Evolutionary conservation across 2,329 filamentous ascomycete genomes (phyloP).

Genomic region (Ciborinia camelliae): DNA sequence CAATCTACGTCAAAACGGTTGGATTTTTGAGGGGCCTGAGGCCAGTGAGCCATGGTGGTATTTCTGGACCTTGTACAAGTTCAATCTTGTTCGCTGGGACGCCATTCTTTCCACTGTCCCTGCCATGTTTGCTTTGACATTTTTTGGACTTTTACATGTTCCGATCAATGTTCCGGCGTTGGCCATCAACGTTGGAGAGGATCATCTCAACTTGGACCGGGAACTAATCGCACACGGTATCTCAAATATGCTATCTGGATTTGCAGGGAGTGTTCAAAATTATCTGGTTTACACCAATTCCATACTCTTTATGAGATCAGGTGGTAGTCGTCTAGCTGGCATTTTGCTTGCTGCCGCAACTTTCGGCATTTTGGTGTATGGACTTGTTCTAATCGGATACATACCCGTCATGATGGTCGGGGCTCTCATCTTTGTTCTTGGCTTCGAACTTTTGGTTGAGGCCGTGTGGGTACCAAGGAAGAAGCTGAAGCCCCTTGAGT

Average conservation of each 20-base stretch:
- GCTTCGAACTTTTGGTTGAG: slow-evolving; percentile 86
- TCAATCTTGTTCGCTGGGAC: slow-evolving; percentile 75
- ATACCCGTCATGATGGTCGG: slow-evolving; percentile 98
- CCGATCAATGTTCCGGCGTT: slow-evolving; percentile 96
- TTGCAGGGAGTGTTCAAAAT: slow-evolving; percentile 86
- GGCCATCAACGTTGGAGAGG: slow-evolving; percentile 85
- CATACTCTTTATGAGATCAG: slow-evolving; percentile 91
- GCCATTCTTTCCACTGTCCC: slow-evolving; percentile 82
- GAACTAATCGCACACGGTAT: slow-evolving; percentile 90
- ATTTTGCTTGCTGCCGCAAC: slow-evolving; percentile 79
- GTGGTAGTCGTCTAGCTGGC: slow-evolving; percentile 80
- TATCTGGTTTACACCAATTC: slow-evolving; percentile 98
- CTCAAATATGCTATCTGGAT: slow-evolving; percentile 87
- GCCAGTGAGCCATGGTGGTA: slow-evolving; percentile 92
- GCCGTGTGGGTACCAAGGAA: slow-evolving; percentile 85
- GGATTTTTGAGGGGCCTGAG: slow-evolving; percentile 87
- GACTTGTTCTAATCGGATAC: slow-evolving; percentile 83
- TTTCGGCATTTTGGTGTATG: slow-evolving; percentile 76
- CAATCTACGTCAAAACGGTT: slow-evolving; percentile 68
- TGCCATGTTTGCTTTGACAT: slow-evolving; percentile 94
- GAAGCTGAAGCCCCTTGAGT: slow-evolving; percentile 83
- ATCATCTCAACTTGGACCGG: slow-evolving; percentile 85
- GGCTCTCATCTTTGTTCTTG: slow-evolving; percentile 89
- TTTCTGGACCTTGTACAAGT: slow-evolving; percentile 93
- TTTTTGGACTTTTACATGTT: slow-evolving; percentile 95